phyloP scores from a whole-genome alignment of 306 rosid species.

The Phaseolus lunatus region DNA sequence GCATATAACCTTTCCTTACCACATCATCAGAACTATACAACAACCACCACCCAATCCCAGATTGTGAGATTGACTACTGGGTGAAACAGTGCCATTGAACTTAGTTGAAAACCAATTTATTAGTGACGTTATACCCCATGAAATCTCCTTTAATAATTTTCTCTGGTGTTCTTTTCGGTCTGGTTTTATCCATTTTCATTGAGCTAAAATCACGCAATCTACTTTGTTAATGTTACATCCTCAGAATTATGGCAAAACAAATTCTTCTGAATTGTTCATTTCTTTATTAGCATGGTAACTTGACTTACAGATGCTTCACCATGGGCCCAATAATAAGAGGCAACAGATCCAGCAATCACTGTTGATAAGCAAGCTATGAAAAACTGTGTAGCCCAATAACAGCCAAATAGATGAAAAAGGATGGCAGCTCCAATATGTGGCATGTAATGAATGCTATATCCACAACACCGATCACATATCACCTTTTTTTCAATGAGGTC shows the following conservation, averaged over 20 bases:
- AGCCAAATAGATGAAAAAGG: constrained; percentile 90
- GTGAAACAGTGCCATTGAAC: background rate
- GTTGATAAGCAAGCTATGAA: constrained; percentile 85
- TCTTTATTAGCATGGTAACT: constrained; percentile 26
- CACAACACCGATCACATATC: constrained; percentile 83
- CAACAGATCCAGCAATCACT: constrained; percentile 96
- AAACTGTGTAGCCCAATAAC: constrained; percentile 96
- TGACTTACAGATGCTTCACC: constrained; percentile 86
- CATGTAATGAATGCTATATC: constrained; percentile 81
- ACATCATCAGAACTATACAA: background rate
- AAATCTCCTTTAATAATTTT: background rate
- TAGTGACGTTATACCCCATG: background rate
- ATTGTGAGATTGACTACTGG: background rate
- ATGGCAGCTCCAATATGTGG: constrained; percentile 83
- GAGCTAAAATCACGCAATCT: background rate
- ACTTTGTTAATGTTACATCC: background rate
- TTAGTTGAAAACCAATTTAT: background rate
- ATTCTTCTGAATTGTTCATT: constrained; percentile 21
- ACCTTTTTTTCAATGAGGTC: constrained; percentile 70
- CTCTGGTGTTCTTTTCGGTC: background rate
- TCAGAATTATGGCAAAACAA: background rate
- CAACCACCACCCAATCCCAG: background rate
- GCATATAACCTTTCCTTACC: constrained; percentile 23
- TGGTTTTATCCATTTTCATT: background rate
- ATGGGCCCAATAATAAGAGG: constrained; percentile 94